Evolutionary conservation across 495 filamentous ascomycete species (phyloP).

Genomic region (Talaromyces borbonicus): DNA sequence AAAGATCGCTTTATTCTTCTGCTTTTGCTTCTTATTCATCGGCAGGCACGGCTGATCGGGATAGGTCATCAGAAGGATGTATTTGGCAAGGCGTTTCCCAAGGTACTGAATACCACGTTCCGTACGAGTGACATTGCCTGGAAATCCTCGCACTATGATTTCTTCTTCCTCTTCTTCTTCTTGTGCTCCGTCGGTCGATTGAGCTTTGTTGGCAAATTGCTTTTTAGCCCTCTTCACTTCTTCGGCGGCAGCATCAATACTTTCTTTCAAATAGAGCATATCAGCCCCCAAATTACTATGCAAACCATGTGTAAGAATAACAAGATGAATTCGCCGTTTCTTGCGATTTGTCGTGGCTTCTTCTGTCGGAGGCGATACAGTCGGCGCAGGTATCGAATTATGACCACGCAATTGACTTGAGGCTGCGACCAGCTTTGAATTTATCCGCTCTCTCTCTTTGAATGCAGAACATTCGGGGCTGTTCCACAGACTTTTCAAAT

Average conservation of each 20-base stretch:
- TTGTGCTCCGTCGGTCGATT: not conserved
- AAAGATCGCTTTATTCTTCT: not conserved
- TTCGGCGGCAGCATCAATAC: constrained; percentile 74
- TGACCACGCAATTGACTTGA: not conserved
- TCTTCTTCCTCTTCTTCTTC: constrained; percentile 62
- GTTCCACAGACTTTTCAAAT: constrained; percentile 85
- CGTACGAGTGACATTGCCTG: constrained; percentile 80
- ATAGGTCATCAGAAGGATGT: constrained; percentile 78
- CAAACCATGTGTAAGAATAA: constrained; percentile 86
- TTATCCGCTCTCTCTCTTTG: constrained; percentile 33
- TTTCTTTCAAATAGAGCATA: constrained; percentile 95
- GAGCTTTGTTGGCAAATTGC: constrained; percentile 35
- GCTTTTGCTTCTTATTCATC: constrained; percentile 46
- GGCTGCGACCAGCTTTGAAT: constrained; percentile 9
- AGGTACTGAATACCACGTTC: constrained; percentile 95
- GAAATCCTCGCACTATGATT: constrained; percentile 88
- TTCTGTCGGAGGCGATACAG: not conserved
- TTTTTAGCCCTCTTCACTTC: constrained; percentile 52
- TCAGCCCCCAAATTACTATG: constrained; percentile 96
- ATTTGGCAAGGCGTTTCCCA: constrained; percentile 89
- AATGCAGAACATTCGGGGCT: constrained; percentile 67
- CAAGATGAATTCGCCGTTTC: constrained; percentile 73
- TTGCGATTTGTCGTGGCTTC: constrained; percentile 9
- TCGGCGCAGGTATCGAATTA: not conserved
- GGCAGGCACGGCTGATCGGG: constrained; percentile 83